phyloP scores from a whole-genome alignment of 345 rosid genomes.

The Salix purpurea region DNA sequence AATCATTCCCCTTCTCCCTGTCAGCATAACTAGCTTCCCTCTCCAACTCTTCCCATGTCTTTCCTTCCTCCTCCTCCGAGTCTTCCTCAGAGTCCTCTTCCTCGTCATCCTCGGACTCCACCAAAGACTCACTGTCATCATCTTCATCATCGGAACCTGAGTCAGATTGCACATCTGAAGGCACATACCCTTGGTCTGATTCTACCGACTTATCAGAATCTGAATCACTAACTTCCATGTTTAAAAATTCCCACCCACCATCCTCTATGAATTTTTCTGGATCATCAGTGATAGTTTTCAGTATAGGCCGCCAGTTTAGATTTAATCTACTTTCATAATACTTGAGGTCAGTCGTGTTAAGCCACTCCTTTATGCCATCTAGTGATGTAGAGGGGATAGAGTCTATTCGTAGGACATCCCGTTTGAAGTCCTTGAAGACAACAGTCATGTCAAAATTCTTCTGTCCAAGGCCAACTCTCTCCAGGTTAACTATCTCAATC shows the following conservation, averaged over 20 bases:
- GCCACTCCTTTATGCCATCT: conserved; percentile 93
- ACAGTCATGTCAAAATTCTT: conserved; percentile 92
- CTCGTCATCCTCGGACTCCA: conserved; percentile 80
- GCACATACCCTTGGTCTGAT: conserved; percentile 85
- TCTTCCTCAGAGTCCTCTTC: conserved; percentile 71
- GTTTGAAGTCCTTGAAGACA: conserved; percentile 88
- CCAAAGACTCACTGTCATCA: conserved; percentile 67
- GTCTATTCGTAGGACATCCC: conserved; percentile 79
- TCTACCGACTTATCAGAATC: conserved; percentile 76
- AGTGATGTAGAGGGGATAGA: conserved; percentile 73
- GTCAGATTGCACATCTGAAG: conserved; percentile 78
- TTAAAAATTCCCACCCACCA: conserved; percentile 94
- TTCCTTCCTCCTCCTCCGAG: conserved; percentile 85
- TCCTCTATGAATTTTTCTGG: conserved; percentile 78
- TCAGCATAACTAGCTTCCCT: conserved; percentile 94
- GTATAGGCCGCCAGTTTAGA: conserved; percentile 85
- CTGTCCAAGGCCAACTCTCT: conserved; percentile 89
- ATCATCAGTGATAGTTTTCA: conserved; percentile 86
- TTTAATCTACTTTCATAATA: conserved; percentile 92
- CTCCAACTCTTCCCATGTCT: conserved; percentile 98
- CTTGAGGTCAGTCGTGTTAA: conserved; percentile 82
- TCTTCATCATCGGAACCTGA: conserved; percentile 57
- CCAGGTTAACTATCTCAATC: conserved; percentile 94
- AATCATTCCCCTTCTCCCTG: conserved; percentile 76
- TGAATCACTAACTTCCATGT: conserved; percentile 79